These are phyloP conservation scores for Alternaria burnsii DNA, from an alignment of 2,329 filamentous ascomycete species.

Conservation along the genomic window DNA sequence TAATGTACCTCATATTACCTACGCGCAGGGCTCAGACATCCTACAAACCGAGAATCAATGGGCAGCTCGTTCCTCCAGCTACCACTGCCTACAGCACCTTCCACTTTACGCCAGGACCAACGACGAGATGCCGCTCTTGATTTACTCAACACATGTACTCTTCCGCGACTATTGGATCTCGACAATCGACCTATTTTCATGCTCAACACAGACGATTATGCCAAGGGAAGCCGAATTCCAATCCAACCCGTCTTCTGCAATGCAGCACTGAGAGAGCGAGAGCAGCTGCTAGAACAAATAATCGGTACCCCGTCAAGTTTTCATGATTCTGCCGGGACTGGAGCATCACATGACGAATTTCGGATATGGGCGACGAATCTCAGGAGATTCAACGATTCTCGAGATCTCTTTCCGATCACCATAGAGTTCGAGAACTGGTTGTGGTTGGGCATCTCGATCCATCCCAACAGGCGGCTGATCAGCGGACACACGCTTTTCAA, in stretches of 20 bases:
- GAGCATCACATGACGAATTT: constrained; percentile 50
- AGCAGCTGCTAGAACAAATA: constrained; percentile 39
- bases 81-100: constrained; percentile 5
- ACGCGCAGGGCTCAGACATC: not conserved
- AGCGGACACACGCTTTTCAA: constrained; percentile 32
- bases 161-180: constrained; percentile 42
- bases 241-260: constrained; percentile 46
- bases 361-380: constrained; percentile 54
- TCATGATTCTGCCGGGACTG: not conserved
- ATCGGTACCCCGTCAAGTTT: constrained; percentile 17
- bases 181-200: constrained; percentile 46
- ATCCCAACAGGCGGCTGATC: constrained; percentile 42
- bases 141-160: constrained; percentile 34
- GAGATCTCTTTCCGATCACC: constrained; percentile 57
- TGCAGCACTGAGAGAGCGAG: constrained; percentile 39
- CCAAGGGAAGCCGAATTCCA: constrained; percentile 17
- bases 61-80: constrained; percentile 7
- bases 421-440: constrained; percentile 44
- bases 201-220: constrained; percentile 41
- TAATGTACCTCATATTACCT: constrained; percentile 6
- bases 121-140: constrained; percentile 25
- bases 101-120: not conserved
- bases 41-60: constrained; percentile 11
- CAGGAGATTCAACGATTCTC: constrained; percentile 56
- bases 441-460: constrained; percentile 44